Evolutionary conservation across 1,284 basidiomycete species (phyloP).

Genomic region (Tilletiopsis washingtonensis): DNA sequence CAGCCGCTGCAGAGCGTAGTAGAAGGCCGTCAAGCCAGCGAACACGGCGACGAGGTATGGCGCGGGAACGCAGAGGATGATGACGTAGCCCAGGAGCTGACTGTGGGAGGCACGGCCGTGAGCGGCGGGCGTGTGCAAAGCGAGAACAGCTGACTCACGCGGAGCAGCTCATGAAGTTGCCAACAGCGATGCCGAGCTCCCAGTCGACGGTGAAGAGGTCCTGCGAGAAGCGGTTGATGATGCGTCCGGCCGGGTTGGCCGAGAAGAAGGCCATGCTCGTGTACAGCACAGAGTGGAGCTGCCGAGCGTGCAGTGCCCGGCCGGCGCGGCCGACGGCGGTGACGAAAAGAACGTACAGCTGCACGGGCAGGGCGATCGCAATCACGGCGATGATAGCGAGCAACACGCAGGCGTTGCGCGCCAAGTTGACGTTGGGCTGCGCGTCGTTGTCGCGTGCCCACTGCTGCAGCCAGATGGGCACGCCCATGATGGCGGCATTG

Average conservation of each 20-base stretch:
- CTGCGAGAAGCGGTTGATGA: constrained; percentile 34
- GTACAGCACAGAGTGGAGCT: constrained; percentile 15
- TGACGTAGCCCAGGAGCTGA: constrained; percentile 4
- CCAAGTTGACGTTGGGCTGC: constrained; percentile 4
- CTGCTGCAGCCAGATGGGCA: constrained; percentile 14
- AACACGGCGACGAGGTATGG: constrained; percentile 17
- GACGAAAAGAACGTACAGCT: constrained; percentile 6
- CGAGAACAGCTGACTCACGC: too few species aligned
- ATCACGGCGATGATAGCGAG: not conserved
- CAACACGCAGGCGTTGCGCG: not conserved
- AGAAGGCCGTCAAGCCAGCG: constrained; percentile 4
- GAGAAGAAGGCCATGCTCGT: constrained; percentile 25
- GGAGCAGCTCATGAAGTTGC: constrained; percentile 9
- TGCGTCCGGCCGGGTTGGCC: constrained; percentile 19
- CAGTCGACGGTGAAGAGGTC: constrained; percentile 27
- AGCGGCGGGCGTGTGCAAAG: not conserved
- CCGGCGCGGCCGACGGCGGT: constrained; percentile 12
- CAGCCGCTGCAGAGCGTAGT: constrained; percentile 16
- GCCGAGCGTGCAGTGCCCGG: constrained; percentile 10
- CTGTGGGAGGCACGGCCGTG: too few species aligned
- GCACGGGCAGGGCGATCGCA: constrained; percentile 2
- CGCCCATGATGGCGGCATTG: not conserved
- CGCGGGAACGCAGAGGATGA: constrained; percentile 22
- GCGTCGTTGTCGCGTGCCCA: constrained; percentile 15
- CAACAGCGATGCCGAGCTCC: constrained; percentile 10